Percentiles rank a stretch among this genome's conserved stretches.
phyloP scores from a whole-genome alignment of 352 stramenopile genomes.

The Pythium aphanidermatum region DNA sequence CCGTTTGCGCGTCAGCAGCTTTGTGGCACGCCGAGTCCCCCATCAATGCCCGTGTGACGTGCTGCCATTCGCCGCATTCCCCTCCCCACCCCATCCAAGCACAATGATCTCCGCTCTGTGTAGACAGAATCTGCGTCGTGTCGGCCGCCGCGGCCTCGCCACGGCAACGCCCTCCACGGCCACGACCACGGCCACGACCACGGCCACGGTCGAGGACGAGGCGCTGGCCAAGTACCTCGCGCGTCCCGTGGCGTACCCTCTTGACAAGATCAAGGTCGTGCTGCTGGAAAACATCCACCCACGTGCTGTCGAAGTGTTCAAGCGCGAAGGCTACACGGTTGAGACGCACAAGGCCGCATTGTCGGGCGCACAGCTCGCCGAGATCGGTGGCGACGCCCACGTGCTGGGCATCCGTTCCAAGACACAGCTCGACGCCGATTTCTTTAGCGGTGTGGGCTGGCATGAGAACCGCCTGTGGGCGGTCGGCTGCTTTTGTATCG shows the following conservation, averaged over 20 bases:
- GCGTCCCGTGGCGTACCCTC: slow-evolving; percentile 66
- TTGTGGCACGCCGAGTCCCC: no score
- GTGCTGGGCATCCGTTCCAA: slow-evolving; percentile 81
- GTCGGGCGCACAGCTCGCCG: slow-evolving; percentile 64
- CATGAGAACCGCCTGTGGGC: slow-evolving; percentile 75
- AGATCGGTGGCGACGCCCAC: slow-evolving; percentile 65
- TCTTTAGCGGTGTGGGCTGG: slow-evolving; percentile 74
- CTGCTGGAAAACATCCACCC: slow-evolving; percentile 83
- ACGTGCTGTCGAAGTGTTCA: slow-evolving; percentile 64
- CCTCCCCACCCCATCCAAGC: background rate
- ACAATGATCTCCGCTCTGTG: slow-evolving; percentile 37
- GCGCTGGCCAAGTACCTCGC: slow-evolving; percentile 35
- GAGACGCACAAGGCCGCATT: slow-evolving; percentile 76
- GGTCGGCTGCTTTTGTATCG: slow-evolving; percentile 80
- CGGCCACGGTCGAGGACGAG: slow-evolving; percentile 7
- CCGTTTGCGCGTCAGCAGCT: slow-evolving; percentile 15
- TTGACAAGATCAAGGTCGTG: slow-evolving; percentile 81
- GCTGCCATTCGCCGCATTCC: background rate
- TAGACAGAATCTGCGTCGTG: slow-evolving; percentile 20
- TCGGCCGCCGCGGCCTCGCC: slow-evolving; percentile 23
- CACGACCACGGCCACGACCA: slow-evolving; percentile 5
- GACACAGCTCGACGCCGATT: slow-evolving; percentile 69
- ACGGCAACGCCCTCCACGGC: slow-evolving; percentile 12
- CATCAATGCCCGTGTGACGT: background rate
- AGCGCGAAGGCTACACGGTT: slow-evolving; percentile 68